A percentile compares a stretch with the other conserved stretches of the same genome.
Evolutionary conservation across 176 grass and related monocot genomes (phyloP).

Genomic region (Eleusine indica): DNA sequence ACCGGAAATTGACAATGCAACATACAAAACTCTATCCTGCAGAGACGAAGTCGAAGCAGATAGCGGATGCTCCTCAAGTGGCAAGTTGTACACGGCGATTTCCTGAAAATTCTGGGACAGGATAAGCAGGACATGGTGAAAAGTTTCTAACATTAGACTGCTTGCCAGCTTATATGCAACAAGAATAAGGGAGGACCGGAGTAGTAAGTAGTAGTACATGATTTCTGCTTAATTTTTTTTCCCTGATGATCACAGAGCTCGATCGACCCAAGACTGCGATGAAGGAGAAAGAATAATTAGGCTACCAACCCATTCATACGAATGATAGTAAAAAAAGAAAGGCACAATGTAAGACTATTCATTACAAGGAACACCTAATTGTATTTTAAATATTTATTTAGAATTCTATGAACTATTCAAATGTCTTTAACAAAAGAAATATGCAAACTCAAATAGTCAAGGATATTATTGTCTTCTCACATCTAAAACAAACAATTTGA

Average conservation of each 20-base stretch:
- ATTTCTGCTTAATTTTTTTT: slow-evolving; percentile 8
- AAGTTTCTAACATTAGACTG: slow-evolving; percentile 29
- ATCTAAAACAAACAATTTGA: too few relatives aligned
- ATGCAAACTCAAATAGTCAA: too few relatives aligned
- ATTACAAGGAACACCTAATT: too few relatives aligned
- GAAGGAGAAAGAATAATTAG: background rate
- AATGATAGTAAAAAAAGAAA: too few relatives aligned
- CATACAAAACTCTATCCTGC: background rate
- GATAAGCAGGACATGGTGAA: background rate
- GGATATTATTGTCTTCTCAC: too few relatives aligned
- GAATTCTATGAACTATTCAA: too few relatives aligned
- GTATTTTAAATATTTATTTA: too few relatives aligned
- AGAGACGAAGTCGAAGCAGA: background rate
- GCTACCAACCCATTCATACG: too few relatives aligned
- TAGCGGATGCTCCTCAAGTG: background rate
- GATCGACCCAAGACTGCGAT: slow-evolving; percentile 20
- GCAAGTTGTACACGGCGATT: background rate
- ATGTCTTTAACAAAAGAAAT: too few relatives aligned
- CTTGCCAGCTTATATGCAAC: slow-evolving; percentile 48
- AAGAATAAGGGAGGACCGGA: slow-evolving; percentile 14
- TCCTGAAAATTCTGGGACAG: background rate
- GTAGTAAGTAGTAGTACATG: background rate
- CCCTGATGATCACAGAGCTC: slow-evolving; percentile 23
- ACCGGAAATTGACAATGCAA: background rate
- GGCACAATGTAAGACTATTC: too few relatives aligned